These are phyloP conservation scores for Cryphonectria parasitica DNA, from an alignment of 2,329 filamentous ascomycete species.

Conservation along the genomic window DNA sequence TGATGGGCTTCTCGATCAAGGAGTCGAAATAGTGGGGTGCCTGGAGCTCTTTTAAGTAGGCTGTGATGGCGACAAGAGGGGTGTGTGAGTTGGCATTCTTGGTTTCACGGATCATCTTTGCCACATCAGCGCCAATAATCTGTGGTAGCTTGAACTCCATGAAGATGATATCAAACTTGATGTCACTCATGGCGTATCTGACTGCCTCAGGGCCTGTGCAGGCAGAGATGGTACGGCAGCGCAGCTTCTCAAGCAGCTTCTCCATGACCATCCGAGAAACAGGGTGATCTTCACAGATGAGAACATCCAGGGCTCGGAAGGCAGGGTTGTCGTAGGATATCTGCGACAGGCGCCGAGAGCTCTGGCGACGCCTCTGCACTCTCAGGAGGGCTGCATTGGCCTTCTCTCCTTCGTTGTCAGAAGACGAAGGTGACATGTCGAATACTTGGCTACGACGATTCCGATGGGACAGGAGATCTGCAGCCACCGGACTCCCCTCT, in stretches of 20 bases:
- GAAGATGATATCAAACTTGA: constrained; percentile 98
- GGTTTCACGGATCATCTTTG: constrained; percentile 96
- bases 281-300: constrained; percentile 97
- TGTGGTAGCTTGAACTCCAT: constrained; percentile 96
- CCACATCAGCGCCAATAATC: constrained; percentile 92
- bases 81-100: constrained; percentile 94
- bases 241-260: constrained; percentile 90
- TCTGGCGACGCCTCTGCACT: constrained; percentile 92
- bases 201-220: constrained; percentile 89
- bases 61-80: constrained; percentile 94
- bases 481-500: constrained; percentile 77
- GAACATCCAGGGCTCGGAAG: constrained; percentile 88
- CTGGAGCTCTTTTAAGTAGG: constrained; percentile 95
- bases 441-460: constrained; percentile 94
- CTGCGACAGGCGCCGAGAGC: constrained; percentile 90
- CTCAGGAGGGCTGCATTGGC: constrained; percentile 82
- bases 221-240: constrained; percentile 91
- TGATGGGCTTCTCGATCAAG: constrained; percentile 95
- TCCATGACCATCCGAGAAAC: constrained; percentile 99
- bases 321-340: constrained; percentile 84
- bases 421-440: constrained; percentile 95
- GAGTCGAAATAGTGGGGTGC: constrained; percentile 95
- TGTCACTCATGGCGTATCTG: constrained; percentile 91
- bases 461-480: constrained; percentile 72
- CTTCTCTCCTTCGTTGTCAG: constrained; percentile 93